Base-by-base conservation (phyloP, 257 asterid species). In the Ophiorrhiza pumila region DNA sequence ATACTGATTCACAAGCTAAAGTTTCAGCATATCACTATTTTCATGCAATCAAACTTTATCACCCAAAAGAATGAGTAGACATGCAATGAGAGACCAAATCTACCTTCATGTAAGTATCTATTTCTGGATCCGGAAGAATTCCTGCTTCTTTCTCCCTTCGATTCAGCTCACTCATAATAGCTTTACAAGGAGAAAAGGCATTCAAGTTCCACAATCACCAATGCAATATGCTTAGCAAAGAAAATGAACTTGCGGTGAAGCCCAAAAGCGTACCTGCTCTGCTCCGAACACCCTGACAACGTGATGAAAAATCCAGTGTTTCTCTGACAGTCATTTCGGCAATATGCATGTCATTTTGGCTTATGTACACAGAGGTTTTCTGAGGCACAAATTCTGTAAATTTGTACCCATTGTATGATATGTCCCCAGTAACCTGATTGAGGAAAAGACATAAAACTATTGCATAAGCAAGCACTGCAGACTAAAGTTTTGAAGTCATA, bases 51-150 rank as follows among this genome's bases (percentile, higher is more conserved):
- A 17, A 27, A 9, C 12, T n/a, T 7, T 12, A 1, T 56, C 1
- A 14, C 56, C 56, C 18, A 49, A 18, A 15, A 17, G 15, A 49
- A 17, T 49, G 56, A 49, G 58, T 20, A 4, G 5, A n/a, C 1
- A 52, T 22, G 27, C 29, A 22, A 2, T 1, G 13, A 23, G 22
- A 11, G 2, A 57, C 37, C 37, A n/a, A 80, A 64, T 46, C 9
- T 74, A 89, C 95, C 94, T 88, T 88, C 94, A 88, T 88, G 77
- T 84, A 88, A 70, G 86, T 80, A 72, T 88, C 95, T 57, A 87
- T 79, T 67, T 87, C 89, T 47, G 88, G 90, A 79, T 89, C 92
- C 27, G 95, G 95, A 77, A 87, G 77, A 55, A 88, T 76, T 47
- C 85, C 86, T 64, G 85, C 88, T 64, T 86, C 88, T 80, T 88